Base-by-base conservation (phyloP, 1,139 yeast genomes). In the Torulaspora pretoriensis region DNA sequence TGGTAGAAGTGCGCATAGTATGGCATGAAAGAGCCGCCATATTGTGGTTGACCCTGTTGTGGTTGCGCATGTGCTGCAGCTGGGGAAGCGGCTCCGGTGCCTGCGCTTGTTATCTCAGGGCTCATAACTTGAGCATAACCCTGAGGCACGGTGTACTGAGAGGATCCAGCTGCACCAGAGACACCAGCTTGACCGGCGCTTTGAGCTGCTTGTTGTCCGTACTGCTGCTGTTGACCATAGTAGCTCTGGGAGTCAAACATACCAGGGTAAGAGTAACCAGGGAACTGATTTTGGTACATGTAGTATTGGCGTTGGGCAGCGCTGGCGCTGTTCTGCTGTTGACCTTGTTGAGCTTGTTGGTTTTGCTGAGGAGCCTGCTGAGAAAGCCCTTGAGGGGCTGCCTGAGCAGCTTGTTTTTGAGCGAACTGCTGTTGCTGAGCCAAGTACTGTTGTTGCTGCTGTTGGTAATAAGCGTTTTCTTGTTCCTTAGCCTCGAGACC, bases 181-280 rank as follows among this genome's bases (percentile, higher is more conserved):
- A 38, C 46, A 25, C 40, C 47, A 38, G 48, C 32, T 43, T 48
- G 51, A 30, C 43, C 44, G 10, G 46, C 35, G 33, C 48, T 51
- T 46, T 55, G 55, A 25, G 45, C 41, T 14, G 54, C 46, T 32
- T 54, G 60, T 38, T 57, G 56, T 38, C 40, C 33, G 23, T 56
- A 56, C 29, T 56, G 59, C 45, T 54, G 59, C 40, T 54, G 58
- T 44, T 56, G 61, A 37, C 55, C 55, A 44, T 55, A 57, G 44
- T 56, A 61, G 30, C 54, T 50, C 50, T 59, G 65, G 29, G 54
- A 49, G 45, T 60, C 65, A 42, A 56, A 61, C 61, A 60, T 59
- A 38, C 61, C 65, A 35, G 66, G 67, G 50, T 67, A 66, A 45
- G 63, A 60, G 55, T 61, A 67, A 42, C 64, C 67, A 37, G 69